Evolutionary conservation across 2,329 filamentous ascomycete genomes (phyloP), one percentile per base, ranked within the genome.

Genomic region (Penicillium rolfsii): DNA sequence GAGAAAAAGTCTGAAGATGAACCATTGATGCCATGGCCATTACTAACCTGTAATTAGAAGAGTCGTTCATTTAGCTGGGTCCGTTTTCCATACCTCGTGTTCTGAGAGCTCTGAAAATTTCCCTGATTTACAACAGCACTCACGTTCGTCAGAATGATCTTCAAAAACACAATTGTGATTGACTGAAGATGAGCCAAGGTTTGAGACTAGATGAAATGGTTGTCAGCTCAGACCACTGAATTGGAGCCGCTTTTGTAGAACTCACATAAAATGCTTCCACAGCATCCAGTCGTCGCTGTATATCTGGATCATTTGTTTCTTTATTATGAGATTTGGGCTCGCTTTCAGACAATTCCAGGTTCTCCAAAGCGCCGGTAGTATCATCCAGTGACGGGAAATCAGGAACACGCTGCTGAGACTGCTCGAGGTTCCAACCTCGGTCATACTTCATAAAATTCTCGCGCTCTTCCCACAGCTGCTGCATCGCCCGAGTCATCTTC

Each of bases 381-480:
- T 81, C 75, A 7, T 74, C 72, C 8, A 64, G 61, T 0, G 61
- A 55, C 7, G 63, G 43, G 48, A 83, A 75, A 12, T 65, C 64
- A 19, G 58, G 62, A 38, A 62, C 52, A 12, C 58, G 61, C 30
- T 65, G 33, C 11, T 53, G 63, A 1, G 72, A 71, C 19, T 80
- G 78, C 1, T 79, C 79, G 1, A 82, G 82, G 60, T 90, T 87
- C 91, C 93, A 99, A 9, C 95, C 95, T 57, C 95, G 85, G 70
- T 98, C 94, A 67, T 91, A 96, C 71, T 91, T 94, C 79, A 97
- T 88, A 67, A 96, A 99, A 30, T 87, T 87, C 70, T 97, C 93
- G 52, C 95, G 87, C 74, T 96, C 93, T 67, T 96, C 90, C 94
- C 95, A 99, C 14, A 99, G 81, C 77, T 99, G 95, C 58, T 91